phyloP scores from a whole-genome alignment of 2,329 filamentous ascomycete genomes.

The Aspergillus sp. region DNA sequence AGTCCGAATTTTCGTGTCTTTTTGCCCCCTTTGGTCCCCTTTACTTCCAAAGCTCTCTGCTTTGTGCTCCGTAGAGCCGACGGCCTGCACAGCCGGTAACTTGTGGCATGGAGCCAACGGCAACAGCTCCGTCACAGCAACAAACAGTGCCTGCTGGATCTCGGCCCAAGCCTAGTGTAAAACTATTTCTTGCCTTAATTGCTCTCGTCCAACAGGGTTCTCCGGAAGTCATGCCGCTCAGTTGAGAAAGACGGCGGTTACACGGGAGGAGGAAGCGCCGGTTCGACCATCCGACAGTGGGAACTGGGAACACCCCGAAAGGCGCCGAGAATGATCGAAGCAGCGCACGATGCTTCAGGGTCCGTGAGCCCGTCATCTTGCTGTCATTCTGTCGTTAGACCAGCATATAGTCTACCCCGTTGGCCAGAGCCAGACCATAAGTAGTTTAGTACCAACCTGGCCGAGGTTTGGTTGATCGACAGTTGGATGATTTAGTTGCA shows the following conservation, averaged over 20 bases:
- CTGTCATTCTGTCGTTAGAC: conserved; percentile 2
- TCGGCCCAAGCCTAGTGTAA: conserved; percentile 11
- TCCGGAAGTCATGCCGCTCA: conserved; percentile 33
- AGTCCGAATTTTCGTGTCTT: neutral
- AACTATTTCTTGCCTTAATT: conserved; percentile 5
- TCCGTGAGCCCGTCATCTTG: conserved; percentile 11
- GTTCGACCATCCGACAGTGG: conserved; percentile 28
- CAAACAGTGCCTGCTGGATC: conserved; percentile 23
- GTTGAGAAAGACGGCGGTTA: conserved; percentile 29
- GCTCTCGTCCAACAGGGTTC: conserved; percentile 29
- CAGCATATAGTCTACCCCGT: neutral
- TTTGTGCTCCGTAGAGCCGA: neutral
- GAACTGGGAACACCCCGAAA: conserved; percentile 16
- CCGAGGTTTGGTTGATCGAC: neutral
- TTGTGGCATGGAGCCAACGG: neutral
- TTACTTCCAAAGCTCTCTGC: too few relatives aligned
- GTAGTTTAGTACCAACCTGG: neutral
- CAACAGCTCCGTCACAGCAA: neutral
- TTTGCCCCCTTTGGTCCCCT: neutral
- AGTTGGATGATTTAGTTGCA: neutral
- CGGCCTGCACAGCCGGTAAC: neutral
- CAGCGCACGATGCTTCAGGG: conserved; percentile 4
- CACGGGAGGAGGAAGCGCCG: conserved; percentile 26
- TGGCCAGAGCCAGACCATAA: neutral
- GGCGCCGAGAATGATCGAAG: conserved; percentile 7